Conservation (phyloP, 768 basidiomycete genomes). For the Amanita pseudoporphyria region DNA sequence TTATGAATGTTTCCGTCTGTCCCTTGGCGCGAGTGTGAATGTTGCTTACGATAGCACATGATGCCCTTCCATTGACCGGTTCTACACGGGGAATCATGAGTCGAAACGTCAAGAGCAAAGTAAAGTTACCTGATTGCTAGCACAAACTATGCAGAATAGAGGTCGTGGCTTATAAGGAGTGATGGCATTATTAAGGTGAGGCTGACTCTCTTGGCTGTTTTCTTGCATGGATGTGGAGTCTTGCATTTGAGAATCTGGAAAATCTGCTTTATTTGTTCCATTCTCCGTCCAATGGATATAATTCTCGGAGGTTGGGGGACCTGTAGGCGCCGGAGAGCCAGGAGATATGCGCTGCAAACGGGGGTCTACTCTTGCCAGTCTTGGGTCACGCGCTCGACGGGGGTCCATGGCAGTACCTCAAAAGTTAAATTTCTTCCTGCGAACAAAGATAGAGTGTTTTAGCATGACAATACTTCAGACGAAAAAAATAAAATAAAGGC, state of each 20-base stretch:
- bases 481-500: conserved; percentile 9
- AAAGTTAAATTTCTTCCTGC: background rate
- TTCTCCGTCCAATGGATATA: conserved; percentile 21
- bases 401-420: background rate
- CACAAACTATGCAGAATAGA: conserved; percentile 95
- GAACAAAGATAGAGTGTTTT: background rate
- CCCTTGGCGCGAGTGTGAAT: background rate
- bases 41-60: conserved; percentile 71
- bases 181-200: background rate
- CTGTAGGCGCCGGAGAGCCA: conserved; percentile 28
- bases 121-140: conserved; percentile 86
- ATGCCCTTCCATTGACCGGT: conserved; percentile 98
- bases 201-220: background rate
- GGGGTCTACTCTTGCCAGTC: conserved; percentile 57
- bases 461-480: background rate
- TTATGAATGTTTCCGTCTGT: conserved; percentile 11
- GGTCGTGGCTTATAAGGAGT: conserved; percentile 55
- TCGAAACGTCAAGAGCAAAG: conserved; percentile 3
- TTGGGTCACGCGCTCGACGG: conserved; percentile 6
- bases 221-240: background rate
- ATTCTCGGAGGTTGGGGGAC: conserved; percentile 14
- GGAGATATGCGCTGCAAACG: conserved; percentile 44
- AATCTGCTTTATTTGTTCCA: conserved; percentile 9
- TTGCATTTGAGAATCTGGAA: background rate
- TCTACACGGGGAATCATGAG: conserved; percentile 34